A percentile compares a stretch with the other conserved stretches of the same genome.
phyloP scores from a whole-genome alignment of 2,329 filamentous ascomycete genomes.

The Aspergillus sp. region DNA sequence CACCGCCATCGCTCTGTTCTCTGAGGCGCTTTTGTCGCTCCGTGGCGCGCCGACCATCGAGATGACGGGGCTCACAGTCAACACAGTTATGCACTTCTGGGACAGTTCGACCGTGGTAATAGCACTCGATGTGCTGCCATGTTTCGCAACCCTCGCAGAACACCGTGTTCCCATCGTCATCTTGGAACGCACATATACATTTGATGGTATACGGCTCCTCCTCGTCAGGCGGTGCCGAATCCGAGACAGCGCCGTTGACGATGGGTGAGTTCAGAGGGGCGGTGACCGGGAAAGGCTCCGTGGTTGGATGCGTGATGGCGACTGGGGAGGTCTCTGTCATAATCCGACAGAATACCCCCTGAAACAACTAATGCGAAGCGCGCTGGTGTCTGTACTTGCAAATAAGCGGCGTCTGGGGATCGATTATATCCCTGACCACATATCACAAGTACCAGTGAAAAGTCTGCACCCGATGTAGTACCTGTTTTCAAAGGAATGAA shows the following conservation, averaged over 20 bases:
- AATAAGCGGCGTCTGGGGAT: constrained; percentile 14
- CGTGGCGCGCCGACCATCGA: constrained; percentile 73
- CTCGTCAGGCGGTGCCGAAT: constrained; percentile 43
- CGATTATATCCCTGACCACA: constrained; percentile 23
- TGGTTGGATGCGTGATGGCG: constrained; percentile 49
- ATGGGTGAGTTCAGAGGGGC: constrained; percentile 43
- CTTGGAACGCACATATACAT: constrained; percentile 90
- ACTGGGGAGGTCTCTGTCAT: constrained; percentile 55
- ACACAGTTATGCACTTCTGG: constrained; percentile 81
- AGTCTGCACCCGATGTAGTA: neutral
- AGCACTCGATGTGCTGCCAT: constrained; percentile 98
- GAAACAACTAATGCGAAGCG: constrained; percentile 32
- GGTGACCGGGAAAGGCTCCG: constrained; percentile 48
- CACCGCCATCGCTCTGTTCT: constrained; percentile 57
- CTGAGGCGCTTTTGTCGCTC: constrained; percentile 68
- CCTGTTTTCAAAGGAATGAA: neutral
- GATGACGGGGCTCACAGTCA: constrained; percentile 76
- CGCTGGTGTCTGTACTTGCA: constrained; percentile 21
- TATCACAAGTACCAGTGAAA: constrained; percentile 17
- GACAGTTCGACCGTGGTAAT: constrained; percentile 77
- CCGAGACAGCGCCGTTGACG: constrained; percentile 43
- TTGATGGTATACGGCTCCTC: constrained; percentile 78
- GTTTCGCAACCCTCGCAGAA: constrained; percentile 94
- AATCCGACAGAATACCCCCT: constrained; percentile 53
- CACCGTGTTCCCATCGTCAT: constrained; percentile 97